Percentiles rank a stretch among this genome's conserved stretches.
Evolutionary conservation across 2,329 filamentous ascomycete species (phyloP).

Genomic region (Phialophora expanda): DNA sequence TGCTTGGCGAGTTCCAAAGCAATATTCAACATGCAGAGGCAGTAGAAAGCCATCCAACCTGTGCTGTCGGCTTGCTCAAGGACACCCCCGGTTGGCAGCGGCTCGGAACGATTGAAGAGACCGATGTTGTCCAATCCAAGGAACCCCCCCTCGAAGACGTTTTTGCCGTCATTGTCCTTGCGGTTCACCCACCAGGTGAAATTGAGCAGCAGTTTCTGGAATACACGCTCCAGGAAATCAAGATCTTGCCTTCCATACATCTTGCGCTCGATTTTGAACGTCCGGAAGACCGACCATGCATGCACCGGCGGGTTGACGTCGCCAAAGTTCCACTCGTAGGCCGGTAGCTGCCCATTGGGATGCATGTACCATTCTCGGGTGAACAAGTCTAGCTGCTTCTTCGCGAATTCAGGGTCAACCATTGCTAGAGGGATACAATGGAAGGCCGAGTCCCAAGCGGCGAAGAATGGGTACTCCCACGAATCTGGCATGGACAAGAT

Average conservation of each 20-base stretch:
- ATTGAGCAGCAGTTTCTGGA: constrained; percentile 93
- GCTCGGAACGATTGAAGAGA: constrained; percentile 94
- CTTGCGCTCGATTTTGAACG: constrained; percentile 98
- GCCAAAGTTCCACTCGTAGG: constrained; percentile 96
- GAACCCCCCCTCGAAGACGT: constrained; percentile 96
- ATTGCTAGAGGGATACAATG: constrained; percentile 95
- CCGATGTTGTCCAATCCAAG: constrained; percentile 96
- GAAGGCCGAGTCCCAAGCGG: constrained; percentile 95
- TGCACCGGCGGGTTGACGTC: constrained; percentile 97
- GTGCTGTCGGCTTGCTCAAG: constrained; percentile 97
- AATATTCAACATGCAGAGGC: constrained; percentile 95
- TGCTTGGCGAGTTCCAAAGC: constrained; percentile 93
- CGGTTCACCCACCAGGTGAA: constrained; percentile 99
- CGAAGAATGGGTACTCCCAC: constrained; percentile 98
- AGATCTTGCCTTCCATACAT: constrained; percentile 93
- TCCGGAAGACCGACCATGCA: constrained; percentile 92
- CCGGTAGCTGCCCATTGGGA: constrained; percentile 91
- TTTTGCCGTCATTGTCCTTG: constrained; percentile 92
- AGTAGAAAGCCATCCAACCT: constrained; percentile 99
- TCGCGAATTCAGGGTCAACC: constrained; percentile 97
- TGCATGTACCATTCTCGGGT: constrained; percentile 99
- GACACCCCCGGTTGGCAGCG: constrained; percentile 87
- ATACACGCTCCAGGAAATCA: constrained; percentile 93
- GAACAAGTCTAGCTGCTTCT: constrained; percentile 95
- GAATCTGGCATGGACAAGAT: constrained; percentile 97